These are phyloP conservation scores for Alternaria atra DNA, from an alignment of 2,329 filamentous ascomycete species.

Conservation along the genomic window DNA sequence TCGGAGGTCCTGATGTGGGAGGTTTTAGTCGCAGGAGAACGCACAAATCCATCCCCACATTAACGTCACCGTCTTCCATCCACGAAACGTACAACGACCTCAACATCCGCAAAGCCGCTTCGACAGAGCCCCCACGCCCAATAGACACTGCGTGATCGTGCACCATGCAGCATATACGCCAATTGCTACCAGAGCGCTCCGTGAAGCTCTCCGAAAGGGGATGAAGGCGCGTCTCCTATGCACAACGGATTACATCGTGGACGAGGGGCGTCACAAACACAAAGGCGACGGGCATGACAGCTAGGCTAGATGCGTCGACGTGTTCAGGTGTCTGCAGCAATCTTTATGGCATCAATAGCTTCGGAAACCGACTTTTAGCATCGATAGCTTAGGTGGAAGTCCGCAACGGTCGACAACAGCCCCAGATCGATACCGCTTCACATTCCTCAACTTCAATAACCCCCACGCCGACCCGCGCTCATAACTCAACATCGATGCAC, in stretches of 20 bases:
- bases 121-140: background rate
- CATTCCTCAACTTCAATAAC: background rate
- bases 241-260: background rate
- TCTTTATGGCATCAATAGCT: background rate
- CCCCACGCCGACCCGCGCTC: background rate
- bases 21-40: background rate
- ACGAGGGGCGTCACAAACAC: background rate
- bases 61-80: background rate
- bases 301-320: background rate
- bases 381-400: background rate
- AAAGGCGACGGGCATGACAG: background rate
- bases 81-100: background rate
- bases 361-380: background rate
- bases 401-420: background rate
- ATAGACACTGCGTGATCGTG: background rate
- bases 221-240: background rate
- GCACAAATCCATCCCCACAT: background rate
- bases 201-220: background rate
- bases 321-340: background rate
- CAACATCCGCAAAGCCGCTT: slow-evolving; percentile 1
- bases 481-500: background rate
- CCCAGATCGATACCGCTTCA: background rate
- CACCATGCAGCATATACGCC: background rate
- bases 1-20: background rate
- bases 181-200: background rate